phyloP scores from a whole-genome alignment of 2,329 filamentous ascomycete genomes.

The Claviceps sp. region DNA sequence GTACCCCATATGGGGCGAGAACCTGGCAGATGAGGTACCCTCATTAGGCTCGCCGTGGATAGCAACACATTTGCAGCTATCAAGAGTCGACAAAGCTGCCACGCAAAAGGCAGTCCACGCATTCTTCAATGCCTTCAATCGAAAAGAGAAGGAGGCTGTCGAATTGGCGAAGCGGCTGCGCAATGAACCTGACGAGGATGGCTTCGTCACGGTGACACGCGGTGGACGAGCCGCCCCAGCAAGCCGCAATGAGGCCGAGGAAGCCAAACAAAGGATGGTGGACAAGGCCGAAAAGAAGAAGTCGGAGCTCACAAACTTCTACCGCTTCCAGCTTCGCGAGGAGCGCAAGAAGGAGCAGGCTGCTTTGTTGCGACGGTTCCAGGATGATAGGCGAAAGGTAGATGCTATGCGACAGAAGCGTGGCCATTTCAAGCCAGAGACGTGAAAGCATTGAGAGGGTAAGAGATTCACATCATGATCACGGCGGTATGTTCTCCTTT shows the following conservation, averaged over 20 bases:
- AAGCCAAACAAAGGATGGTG: slow-evolving; percentile 42
- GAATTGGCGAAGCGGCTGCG: slow-evolving; percentile 52
- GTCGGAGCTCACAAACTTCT: slow-evolving; percentile 58
- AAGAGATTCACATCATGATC: neutral
- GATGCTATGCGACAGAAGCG: slow-evolving; percentile 56
- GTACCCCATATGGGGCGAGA: slow-evolving; percentile 56
- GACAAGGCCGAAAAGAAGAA: slow-evolving; percentile 51
- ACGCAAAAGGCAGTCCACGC: slow-evolving; percentile 68
- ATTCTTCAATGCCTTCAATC: slow-evolving; percentile 75
- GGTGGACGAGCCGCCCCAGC: slow-evolving; percentile 66
- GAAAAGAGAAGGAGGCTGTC: slow-evolving; percentile 50
- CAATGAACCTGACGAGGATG: slow-evolving; percentile 82
- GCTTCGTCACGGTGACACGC: slow-evolving; percentile 81
- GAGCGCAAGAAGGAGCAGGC: slow-evolving; percentile 62
- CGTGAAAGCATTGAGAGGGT: slow-evolving; percentile 14
- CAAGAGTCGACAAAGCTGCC: slow-evolving; percentile 52
- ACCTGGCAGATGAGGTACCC: slow-evolving; percentile 41
- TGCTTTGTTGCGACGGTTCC: slow-evolving; percentile 56
- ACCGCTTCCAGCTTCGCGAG: slow-evolving; percentile 71
- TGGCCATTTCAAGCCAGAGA: slow-evolving; percentile 45
- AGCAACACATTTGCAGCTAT: slow-evolving; percentile 55
- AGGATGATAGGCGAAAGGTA: slow-evolving; percentile 61
- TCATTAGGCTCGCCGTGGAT: slow-evolving; percentile 43
- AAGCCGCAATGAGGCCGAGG: slow-evolving; percentile 55
- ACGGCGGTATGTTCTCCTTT: neutral